Base-by-base conservation (phyloP, 352 stramenopile genomes). In the Pythium apleroticum region DNA sequence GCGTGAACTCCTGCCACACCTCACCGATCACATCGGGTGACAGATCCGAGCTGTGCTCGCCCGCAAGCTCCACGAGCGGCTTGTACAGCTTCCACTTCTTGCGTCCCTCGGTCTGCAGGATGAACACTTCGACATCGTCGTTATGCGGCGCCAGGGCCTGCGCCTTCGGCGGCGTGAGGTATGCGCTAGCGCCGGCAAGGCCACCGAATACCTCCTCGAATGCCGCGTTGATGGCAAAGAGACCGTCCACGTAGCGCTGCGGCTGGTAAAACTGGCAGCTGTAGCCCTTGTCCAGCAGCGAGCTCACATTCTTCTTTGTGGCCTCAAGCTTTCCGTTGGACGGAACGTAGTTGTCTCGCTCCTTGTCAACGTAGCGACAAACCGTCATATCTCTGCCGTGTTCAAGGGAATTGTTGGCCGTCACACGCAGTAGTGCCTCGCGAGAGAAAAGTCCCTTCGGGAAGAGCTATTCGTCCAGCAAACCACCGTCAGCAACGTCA, bases 261-360 rank as follows among this genome's bases (percentile, higher is more conserved):
- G 88, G 88, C 57, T 96, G 88, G 65, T 91, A 96, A 63, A 96
- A 96, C 66, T 96, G 88, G 69, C 86, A 93, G 66, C 86, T 96
- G 69, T 86, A 96, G 25, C 79, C 75, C 33, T 72, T 73, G 33
- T 91, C 77, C 19, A 96, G 69, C 52, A 93, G 66, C 37, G 69
- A 77, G 25, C 67, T 74, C 52, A 96, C 71, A 57, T 89, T 76
- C 52, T 81, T 75, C 52, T 77, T 81, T 19, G 75, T 77, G 1
- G 73, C 81, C 10, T 37, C 27, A 0, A 55, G 28, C n/a, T 69
- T 69, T 19, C 56, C 57, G 22, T 59, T 60, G n/a, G 49, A 20
- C 19, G 63, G 68, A 6, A 63, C 25, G 56, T 85, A 94, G 64
- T 93, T 90, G 35, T 89, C 79, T 22, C 85, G 85, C 65, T 80